phyloP scores from a whole-genome alignment of 257 asterid genomes.

The Jaltomata sinuosa region DNA sequence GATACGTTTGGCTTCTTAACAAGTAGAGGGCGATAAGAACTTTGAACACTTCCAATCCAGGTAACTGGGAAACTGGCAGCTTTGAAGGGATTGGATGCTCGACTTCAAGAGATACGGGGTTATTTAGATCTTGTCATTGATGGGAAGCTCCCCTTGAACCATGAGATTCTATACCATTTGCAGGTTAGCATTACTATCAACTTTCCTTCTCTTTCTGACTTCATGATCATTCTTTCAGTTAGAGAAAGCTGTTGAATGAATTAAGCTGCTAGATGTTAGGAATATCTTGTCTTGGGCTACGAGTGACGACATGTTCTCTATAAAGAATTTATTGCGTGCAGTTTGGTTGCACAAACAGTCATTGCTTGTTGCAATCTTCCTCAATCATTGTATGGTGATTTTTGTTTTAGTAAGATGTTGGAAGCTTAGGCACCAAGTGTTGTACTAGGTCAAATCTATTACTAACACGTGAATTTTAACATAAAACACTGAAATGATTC shows the following conservation, averaged over 20 bases:
- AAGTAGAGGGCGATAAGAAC: neutral
- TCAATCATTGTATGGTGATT: neutral
- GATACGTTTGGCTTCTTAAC: neutral
- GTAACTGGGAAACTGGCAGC: conserved; percentile 94
- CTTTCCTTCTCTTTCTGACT: neutral
- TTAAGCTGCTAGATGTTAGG: neutral
- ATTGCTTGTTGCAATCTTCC: neutral
- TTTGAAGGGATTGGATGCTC: conserved; percentile 90
- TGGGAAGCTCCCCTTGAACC: conserved; percentile 88
- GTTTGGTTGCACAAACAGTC: neutral
- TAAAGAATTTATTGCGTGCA: neutral
- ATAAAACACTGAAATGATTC: neutral
- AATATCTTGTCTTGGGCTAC: neutral
- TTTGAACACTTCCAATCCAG: conserved; percentile 22
- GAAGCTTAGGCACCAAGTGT: neutral
- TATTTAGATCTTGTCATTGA: conserved; percentile 83
- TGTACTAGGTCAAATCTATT: neutral
- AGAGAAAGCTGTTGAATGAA: neutral
- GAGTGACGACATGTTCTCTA: neutral
- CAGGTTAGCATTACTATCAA: conserved; percentile 40
- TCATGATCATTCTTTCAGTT: neutral
- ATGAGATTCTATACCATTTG: conserved; percentile 88
- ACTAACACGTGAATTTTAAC: neutral
- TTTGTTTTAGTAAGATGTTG: neutral
- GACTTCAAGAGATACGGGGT: conserved; percentile 71